A percentile compares a stretch with the other conserved stretches of the same genome.
Conservation (phyloP, 371 early-diverging fungal genomes). For the Rhizopus stolonifer region DNA sequence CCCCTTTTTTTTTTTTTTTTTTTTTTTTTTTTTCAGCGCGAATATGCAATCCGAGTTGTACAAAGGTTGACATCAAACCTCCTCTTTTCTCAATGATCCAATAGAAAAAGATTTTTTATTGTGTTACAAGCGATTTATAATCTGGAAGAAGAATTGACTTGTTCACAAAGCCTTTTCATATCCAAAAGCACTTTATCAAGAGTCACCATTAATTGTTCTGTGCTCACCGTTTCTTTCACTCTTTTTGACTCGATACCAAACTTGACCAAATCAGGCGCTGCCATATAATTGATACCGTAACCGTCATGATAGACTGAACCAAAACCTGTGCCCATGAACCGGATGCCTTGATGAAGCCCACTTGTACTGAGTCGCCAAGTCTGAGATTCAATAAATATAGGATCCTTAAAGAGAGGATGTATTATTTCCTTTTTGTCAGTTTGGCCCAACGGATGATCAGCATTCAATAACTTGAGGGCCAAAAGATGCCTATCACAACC, state of each 20-base stretch:
- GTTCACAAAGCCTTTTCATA: conserved; percentile 49
- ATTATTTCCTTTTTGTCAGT: conserved; percentile 30
- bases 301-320: conserved; percentile 76
- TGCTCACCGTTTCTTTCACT: conserved; percentile 41
- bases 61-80: neutral
- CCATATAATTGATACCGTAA: conserved; percentile 89
- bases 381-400: conserved; percentile 61
- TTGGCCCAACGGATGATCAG: conserved; percentile 29
- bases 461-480: conserved; percentile 65
- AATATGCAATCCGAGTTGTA: too few species aligned
- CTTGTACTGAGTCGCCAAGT: conserved; percentile 78
- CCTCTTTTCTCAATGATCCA: too few species aligned
- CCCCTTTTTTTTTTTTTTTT: neutral
- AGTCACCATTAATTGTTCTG: conserved; percentile 45
- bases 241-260: conserved; percentile 84
- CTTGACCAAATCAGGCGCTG: conserved; percentile 64
- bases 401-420: conserved; percentile 75
- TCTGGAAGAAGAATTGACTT: conserved; percentile 8
- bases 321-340: conserved; percentile 79
- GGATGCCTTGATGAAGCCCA: conserved; percentile 70
- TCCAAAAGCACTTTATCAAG: conserved; percentile 54
- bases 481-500: conserved; percentile 87
- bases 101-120: too few species aligned
- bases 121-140: neutral
- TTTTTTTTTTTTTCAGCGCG: neutral